Evolutionary conservation across 371 early-diverging fungal genomes (phyloP).

Genomic region (Catenaria anguillulae): DNA sequence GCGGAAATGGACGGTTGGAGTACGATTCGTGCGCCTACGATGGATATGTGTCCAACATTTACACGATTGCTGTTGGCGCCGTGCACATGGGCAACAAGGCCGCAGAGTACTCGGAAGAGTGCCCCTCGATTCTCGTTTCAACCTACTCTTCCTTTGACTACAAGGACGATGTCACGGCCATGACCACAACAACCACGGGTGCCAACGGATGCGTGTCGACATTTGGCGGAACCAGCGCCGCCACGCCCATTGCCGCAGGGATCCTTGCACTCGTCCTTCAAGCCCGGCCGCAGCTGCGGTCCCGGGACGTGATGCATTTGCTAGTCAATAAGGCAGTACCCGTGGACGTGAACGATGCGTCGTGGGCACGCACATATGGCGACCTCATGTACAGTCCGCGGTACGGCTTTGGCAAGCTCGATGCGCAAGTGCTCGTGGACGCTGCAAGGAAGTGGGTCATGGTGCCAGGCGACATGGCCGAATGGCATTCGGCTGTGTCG

Average conservation of each 20-base stretch:
- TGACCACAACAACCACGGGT: slow-evolving; percentile 50
- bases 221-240: slow-evolving; percentile 96
- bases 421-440: slow-evolving; percentile 64
- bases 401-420: slow-evolving; percentile 81
- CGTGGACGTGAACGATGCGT: slow-evolving; percentile 36
- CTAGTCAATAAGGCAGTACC: slow-evolving; percentile 64
- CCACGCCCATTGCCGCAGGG: slow-evolving; percentile 87
- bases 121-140: slow-evolving; percentile 40
- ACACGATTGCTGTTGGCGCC: slow-evolving; percentile 86
- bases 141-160: background rate
- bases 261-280: slow-evolving; percentile 79
- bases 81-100: slow-evolving; percentile 55
- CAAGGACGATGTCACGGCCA: background rate
- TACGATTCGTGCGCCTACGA: background rate
- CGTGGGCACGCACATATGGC: slow-evolving; percentile 44
- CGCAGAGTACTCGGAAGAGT: slow-evolving; percentile 77
- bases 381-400: slow-evolving; percentile 65
- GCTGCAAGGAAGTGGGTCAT: slow-evolving; percentile 44
- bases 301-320: slow-evolving; percentile 83
- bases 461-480: background rate
- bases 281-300: slow-evolving; percentile 65
- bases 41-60: slow-evolving; percentile 83
- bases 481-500: background rate
- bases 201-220: slow-evolving; percentile 45
- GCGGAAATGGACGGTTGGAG: background rate